phyloP scores from a whole-genome alignment of 495 filamentous ascomycete genomes.

The Schizothecium vesticola region DNA sequence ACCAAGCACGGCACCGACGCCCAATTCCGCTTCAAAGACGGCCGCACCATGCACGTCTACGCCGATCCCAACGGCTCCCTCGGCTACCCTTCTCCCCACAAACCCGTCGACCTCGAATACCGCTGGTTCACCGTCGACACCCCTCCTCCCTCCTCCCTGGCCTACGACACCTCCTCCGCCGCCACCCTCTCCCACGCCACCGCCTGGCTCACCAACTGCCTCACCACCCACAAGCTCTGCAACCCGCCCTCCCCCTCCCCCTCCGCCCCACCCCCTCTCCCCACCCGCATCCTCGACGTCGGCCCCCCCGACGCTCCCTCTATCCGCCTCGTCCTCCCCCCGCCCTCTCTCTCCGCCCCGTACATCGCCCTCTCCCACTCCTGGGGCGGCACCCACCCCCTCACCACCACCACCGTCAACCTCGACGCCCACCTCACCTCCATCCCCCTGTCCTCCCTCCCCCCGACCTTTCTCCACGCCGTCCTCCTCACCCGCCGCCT shows the following conservation, averaged over 20 bases:
- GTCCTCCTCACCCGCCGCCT: slow-evolving; percentile 16
- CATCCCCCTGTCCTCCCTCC: slow-evolving; percentile 10
- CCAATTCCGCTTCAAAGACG: background rate
- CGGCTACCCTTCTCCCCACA: background rate
- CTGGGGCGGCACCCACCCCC: slow-evolving; percentile 10
- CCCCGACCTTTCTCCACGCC: slow-evolving; percentile 29
- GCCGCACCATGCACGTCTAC: background rate
- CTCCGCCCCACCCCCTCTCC: background rate
- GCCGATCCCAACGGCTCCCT: slow-evolving; percentile 7
- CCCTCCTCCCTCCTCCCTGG: background rate
- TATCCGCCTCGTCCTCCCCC: background rate
- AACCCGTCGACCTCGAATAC: background rate
- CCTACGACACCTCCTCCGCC: background rate
- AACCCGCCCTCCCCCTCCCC: background rate
- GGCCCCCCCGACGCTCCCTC: background rate
- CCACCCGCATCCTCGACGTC: slow-evolving; percentile 14
- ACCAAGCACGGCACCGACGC: background rate
- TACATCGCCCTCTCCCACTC: slow-evolving; percentile 17
- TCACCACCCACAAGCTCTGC: background rate
- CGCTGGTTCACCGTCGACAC: background rate
- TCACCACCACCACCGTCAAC: slow-evolving; percentile 6
- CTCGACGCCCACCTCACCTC: background rate
- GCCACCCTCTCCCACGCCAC: background rate
- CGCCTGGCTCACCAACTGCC: slow-evolving; percentile 9
- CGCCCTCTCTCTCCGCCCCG: background rate